These are phyloP conservation scores for Russula sp. DNA, from an alignment of 768 basidiomycete species.

Conservation along the genomic window DNA sequence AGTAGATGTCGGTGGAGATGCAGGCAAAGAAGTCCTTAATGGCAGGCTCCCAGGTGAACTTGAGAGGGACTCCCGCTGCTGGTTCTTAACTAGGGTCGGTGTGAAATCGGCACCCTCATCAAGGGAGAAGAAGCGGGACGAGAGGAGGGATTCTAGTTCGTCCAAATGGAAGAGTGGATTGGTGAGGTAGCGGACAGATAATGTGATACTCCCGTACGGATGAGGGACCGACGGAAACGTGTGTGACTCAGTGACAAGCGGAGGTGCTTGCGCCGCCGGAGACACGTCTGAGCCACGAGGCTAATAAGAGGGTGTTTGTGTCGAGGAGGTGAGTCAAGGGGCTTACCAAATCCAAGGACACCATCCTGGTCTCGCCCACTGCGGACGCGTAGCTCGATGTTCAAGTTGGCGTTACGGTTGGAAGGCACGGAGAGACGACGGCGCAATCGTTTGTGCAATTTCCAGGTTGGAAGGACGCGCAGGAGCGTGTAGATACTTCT, in stretches of 20 bases:
- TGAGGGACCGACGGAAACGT: conserved; percentile 66
- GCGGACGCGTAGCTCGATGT: conserved; percentile 48
- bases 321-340: conserved; percentile 2
- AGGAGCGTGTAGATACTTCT: conserved; percentile 71
- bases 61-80: conserved; percentile 54
- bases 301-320: conserved; percentile 24
- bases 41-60: conserved; percentile 44
- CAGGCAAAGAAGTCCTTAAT: conserved; percentile 45
- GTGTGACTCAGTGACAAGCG: conserved; percentile 53
- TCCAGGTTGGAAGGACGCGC: conserved; percentile 75
- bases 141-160: conserved; percentile 72
- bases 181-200: conserved; percentile 63
- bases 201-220: conserved; percentile 59
- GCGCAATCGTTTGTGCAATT: conserved; percentile 59
- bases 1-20: conserved; percentile 40
- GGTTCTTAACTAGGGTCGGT: conserved; percentile 67
- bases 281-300: conserved; percentile 38
- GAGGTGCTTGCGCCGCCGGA: conserved; percentile 41
- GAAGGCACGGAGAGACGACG: conserved; percentile 37
- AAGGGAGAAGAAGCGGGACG: conserved; percentile 65
- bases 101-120: conserved; percentile 66
- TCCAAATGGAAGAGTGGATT: conserved; percentile 70
- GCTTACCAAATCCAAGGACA: conserved; percentile 44
- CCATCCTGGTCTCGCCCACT: conserved; percentile 31
- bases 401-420: conserved; percentile 44